Base-by-base conservation (phyloP, 2,329 filamentous ascomycete species). In the Cercospora berteroae region DNA sequence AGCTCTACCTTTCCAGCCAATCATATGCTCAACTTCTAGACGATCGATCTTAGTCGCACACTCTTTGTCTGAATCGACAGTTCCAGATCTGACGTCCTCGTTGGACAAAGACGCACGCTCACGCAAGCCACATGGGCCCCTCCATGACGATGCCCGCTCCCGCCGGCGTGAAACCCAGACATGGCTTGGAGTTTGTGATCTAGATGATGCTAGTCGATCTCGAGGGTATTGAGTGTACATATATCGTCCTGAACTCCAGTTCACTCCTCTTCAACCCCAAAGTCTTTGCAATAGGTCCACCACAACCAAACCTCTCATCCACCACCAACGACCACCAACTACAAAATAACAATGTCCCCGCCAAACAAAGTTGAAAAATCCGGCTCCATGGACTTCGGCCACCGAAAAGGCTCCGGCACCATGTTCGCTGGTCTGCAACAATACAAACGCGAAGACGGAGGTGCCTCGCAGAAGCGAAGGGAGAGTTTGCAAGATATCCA, bases 351-450 rank as follows among this genome's bases (percentile, higher is more conserved):
- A 39, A 64, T 64, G 61, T 64, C 61, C n/a, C 31, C 50, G n/a
- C 66, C 58, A 25, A 68, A 68, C 63, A 58, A 66, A 61, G 48
- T 69, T 61, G n/a, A 63, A 13, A 66, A 66, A 36, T 57, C 42
- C 57, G 60, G 64, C 60, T 63, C 67, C 16, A 52, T 42, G n/a
- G 64, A 64, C 36, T 66, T 64, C 60, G 64, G 67, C 20, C 64
- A 66, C 64, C 65, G 65, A 18, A 57, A 66, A 29, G 65, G 65
- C n/a, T 58, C 60, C 10, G 60, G 55, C 20, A 52, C 56, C 18
- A 56, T 69, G 56, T 69, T 69, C 57, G 56, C 67, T n/a, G 67
- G 67, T 13, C 31, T 69, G 9, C 60, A 69, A 42, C 64, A 69
- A 29, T 69, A 69, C 56, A 69, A 69, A n/a, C 56, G 67, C 18